These are phyloP conservation scores for Artemisia argyi DNA, from an alignment of 129 eudicot genomes.

Conservation along the genomic window DNA sequence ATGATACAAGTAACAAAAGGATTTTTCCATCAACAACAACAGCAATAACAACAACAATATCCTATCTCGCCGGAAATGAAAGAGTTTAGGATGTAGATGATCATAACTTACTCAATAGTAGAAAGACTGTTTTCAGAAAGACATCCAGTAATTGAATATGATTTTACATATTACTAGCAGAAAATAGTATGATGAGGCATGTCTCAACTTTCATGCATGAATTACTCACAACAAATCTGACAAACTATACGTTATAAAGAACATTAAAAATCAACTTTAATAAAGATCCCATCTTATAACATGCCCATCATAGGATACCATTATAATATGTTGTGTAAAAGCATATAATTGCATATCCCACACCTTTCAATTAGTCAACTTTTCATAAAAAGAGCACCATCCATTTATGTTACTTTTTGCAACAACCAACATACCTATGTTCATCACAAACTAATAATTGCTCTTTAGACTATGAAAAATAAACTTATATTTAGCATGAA, in stretches of 20 bases:
- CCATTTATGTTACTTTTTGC: slow-evolving; percentile 2
- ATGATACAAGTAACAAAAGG: no score
- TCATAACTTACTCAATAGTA: no score
- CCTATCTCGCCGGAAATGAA: no score
- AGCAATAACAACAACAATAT: no score
- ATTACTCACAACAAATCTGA: slow-evolving; percentile 4
- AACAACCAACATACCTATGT: background rate
- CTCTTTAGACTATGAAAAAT: background rate
- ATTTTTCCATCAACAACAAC: no score
- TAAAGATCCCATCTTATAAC: slow-evolving; percentile 22
- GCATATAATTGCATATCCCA: slow-evolving; percentile 9
- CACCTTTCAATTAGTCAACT: slow-evolving; percentile 1
- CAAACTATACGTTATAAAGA: background rate
- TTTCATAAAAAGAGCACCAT: background rate
- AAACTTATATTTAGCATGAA: background rate
- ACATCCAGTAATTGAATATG: no score
- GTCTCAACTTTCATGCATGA: background rate
- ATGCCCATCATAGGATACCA: slow-evolving; percentile 29
- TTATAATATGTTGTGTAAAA: slow-evolving; percentile 2
- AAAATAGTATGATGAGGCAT: background rate
- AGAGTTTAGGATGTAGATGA: no score
- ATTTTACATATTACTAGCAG: no score
- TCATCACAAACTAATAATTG: no score
- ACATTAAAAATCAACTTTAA: background rate
- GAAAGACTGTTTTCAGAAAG: no score